Conservation (phyloP, 805 yeast genomes). For the Lipomyces mesembrius region DNA sequence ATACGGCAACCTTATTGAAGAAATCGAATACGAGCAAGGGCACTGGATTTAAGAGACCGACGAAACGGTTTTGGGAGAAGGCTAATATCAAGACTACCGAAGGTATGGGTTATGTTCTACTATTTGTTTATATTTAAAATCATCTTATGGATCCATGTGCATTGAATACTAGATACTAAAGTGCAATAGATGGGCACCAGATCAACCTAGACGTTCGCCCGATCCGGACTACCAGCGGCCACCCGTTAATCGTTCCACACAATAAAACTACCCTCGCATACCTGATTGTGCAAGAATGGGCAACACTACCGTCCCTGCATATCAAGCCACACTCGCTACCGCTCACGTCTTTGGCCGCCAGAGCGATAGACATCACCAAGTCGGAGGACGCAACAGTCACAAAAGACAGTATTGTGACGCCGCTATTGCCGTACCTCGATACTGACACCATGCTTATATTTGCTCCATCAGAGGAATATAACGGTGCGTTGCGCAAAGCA, state of each 20-base stretch:
- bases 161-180: not conserved
- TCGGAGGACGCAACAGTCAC: constrained; percentile 51
- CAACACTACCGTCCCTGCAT: constrained; percentile 60
- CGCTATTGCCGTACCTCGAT: constrained; percentile 80
- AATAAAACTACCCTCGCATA: constrained; percentile 66
- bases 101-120: constrained; percentile 16
- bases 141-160: not conserved
- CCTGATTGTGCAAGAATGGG: constrained; percentile 87
- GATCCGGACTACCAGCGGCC: constrained; percentile 82
- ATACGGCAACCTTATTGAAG: constrained; percentile 25
- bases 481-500: constrained; percentile 76
- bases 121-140: not conserved
- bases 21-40: constrained; percentile 15
- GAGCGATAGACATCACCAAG: constrained; percentile 76
- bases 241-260: constrained; percentile 65
- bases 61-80: constrained; percentile 77
- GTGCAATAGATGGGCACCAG: constrained; percentile 21
- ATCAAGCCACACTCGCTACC: constrained; percentile 83
- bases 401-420: constrained; percentile 58
- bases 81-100: constrained; percentile 52
- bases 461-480: constrained; percentile 79
- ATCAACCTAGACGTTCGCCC: constrained; percentile 67
- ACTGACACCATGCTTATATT: constrained; percentile 92
- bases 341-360: constrained; percentile 80
- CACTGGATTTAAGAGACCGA: constrained; percentile 7